A percentile compares a stretch with the other conserved stretches of the same genome.
These are phyloP conservation scores for Aspergillus sp. DNA, from an alignment of 2,329 filamentous ascomycete species.

Conservation along the genomic window DNA sequence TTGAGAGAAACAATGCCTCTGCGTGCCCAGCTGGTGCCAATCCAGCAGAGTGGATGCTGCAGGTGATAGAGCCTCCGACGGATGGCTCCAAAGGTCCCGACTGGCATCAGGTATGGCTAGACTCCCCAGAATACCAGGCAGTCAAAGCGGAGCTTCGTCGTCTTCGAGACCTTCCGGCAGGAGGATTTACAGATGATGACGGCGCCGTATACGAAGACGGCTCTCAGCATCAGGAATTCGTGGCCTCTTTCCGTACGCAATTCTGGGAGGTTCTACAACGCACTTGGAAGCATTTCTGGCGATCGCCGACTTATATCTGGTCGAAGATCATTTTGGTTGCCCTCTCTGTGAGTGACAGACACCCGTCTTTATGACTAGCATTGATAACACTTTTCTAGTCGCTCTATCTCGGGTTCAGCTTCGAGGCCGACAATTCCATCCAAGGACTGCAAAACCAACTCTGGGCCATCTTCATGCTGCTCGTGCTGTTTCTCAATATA, in stretches of 20 bases:
- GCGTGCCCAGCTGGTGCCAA: constrained; percentile 52
- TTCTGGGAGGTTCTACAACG: constrained; percentile 56
- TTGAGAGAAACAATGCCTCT: constrained; percentile 49
- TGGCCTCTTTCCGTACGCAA: constrained; percentile 60
- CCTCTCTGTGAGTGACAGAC: constrained; percentile 32
- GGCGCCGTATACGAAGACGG: constrained; percentile 33
- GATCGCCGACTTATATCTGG: constrained; percentile 77
- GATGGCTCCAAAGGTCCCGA: constrained; percentile 46
- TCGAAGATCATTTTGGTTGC: constrained; percentile 62
- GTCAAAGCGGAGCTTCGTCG: constrained; percentile 39
- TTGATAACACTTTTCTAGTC: constrained; percentile 16
- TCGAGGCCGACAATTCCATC: constrained; percentile 59
- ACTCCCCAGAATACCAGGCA: constrained; percentile 43
- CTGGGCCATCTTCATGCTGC: constrained; percentile 74
- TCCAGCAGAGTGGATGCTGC: constrained; percentile 62
- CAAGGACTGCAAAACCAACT: constrained; percentile 81
- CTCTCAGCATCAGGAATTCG: constrained; percentile 59
- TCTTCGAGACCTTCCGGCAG: constrained; percentile 41
- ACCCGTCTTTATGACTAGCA: constrained; percentile 22
- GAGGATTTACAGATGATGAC: constrained; percentile 14
- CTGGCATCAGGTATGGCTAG: constrained; percentile 47
- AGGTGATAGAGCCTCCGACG: constrained; percentile 45
- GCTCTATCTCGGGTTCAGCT: constrained; percentile 73
- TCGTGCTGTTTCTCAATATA: constrained; percentile 59
- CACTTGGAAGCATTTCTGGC: constrained; percentile 83